phyloP scores from a whole-genome alignment of 2,329 filamentous ascomycete genomes.

The Dactylellina leptospora region DNA sequence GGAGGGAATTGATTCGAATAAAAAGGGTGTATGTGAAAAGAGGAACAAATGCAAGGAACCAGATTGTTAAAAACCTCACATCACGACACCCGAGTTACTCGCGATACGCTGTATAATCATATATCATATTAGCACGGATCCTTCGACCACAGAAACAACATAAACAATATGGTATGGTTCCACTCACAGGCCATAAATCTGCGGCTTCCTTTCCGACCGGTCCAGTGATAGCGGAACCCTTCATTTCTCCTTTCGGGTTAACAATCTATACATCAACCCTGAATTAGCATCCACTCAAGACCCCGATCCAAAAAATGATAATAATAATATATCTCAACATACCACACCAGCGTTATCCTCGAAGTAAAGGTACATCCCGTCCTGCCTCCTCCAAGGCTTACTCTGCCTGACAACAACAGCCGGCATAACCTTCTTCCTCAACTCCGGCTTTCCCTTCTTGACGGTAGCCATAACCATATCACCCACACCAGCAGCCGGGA shows the following conservation, averaged over 20 bases:
- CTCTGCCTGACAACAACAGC: constrained; percentile 98
- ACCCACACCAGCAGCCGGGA: constrained; percentile 95
- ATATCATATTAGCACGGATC: constrained; percentile 5
- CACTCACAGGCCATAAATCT: constrained; percentile 95
- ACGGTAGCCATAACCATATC: constrained; percentile 99
- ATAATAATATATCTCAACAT: no score
- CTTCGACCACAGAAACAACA: constrained; percentile 14
- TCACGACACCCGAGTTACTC: constrained; percentile 99
- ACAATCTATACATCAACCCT: constrained; percentile 77
- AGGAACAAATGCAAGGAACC: constrained; percentile 25
- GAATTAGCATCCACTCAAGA: constrained; percentile 17
- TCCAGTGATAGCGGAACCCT: constrained; percentile 98
- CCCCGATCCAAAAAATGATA: constrained; percentile 42
- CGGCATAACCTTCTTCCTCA: constrained; percentile 99
- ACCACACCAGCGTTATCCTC: constrained; percentile 99
- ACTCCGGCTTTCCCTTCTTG: constrained; percentile 99
- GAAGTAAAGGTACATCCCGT: constrained; percentile 99
- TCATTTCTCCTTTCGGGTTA: constrained; percentile 99
- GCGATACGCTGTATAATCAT: constrained; percentile 80
- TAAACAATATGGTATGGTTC: not conserved
- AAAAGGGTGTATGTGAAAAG: constrained; percentile 18
- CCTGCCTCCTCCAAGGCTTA: constrained; percentile 99
- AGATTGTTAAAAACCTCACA: constrained; percentile 71
- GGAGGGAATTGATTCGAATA: constrained; percentile 38
- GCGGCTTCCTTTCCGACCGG: constrained; percentile 99